Evolutionary conservation across 2,329 filamentous ascomycete species (phyloP).

Genomic region (Xylaria sp.): DNA sequence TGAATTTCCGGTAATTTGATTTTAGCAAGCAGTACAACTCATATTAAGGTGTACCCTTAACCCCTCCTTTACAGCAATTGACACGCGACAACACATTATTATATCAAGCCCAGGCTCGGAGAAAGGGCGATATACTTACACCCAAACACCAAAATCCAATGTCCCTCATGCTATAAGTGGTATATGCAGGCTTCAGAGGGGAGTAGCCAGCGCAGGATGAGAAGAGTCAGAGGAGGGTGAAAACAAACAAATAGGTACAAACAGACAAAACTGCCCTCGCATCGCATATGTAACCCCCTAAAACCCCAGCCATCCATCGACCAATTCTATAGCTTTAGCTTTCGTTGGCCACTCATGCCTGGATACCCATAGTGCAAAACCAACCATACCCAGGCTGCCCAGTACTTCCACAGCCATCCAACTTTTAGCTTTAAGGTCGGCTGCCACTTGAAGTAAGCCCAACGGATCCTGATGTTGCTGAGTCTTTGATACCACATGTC

Average conservation of each 20-base stretch:
- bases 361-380: conserved; percentile 73
- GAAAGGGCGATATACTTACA: background rate
- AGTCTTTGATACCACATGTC: conserved; percentile 37
- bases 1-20: too few relatives aligned
- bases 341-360: conserved; percentile 54
- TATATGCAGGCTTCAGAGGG: background rate
- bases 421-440: conserved; percentile 72
- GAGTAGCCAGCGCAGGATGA: background rate
- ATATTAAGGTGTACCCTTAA: too few relatives aligned
- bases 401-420: conserved; percentile 78
- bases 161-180: background rate
- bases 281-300: conserved; percentile 43
- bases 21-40: too few relatives aligned
- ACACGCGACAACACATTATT: background rate
- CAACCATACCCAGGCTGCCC: conserved; percentile 78
- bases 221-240: background rate
- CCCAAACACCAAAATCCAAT: background rate
- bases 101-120: background rate
- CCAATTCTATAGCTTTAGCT: conserved; percentile 43
- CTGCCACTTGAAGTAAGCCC: conserved; percentile 76
- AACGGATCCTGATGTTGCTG: conserved; percentile 76
- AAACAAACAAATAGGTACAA: background rate
- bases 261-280: background rate
- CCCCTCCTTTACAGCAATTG: background rate
- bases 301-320: conserved; percentile 48